Conservation (phyloP, 768 basidiomycete species). For the Inosperma sp. region DNA sequence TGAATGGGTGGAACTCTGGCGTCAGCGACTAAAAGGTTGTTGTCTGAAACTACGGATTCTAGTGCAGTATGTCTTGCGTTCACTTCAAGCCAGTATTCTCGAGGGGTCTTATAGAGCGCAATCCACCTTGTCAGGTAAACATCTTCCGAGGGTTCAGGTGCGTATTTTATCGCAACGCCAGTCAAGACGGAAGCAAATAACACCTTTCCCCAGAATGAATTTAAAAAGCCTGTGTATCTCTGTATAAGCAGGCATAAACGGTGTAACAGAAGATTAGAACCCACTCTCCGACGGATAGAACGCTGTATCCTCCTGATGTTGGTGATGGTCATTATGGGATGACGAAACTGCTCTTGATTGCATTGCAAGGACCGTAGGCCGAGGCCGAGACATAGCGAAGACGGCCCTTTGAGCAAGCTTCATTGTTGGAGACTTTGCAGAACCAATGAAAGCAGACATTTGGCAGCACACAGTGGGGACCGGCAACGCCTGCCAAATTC, state of each 20-base stretch:
- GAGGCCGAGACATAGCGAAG: conserved; percentile 33
- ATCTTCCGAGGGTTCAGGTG: conserved; percentile 57
- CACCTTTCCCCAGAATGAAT: conserved; percentile 64
- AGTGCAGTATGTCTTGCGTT: conserved; percentile 55
- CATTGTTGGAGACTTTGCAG: conserved; percentile 37
- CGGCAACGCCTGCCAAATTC: too few relatives aligned
- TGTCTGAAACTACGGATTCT: conserved; percentile 40
- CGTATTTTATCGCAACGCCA: conserved; percentile 61
- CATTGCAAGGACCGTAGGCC: conserved; percentile 23
- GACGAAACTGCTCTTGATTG: conserved; percentile 44
- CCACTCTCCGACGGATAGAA: conserved; percentile 59
- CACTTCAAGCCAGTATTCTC: conserved; percentile 49
- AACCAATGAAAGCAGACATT: too few relatives aligned
- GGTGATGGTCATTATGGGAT: conserved; percentile 35
- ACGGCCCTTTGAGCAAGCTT: conserved; percentile 39
- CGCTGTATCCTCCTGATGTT: conserved; percentile 32
- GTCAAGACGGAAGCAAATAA: conserved; percentile 46
- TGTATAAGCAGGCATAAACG: neutral
- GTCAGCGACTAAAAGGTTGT: conserved; percentile 39
- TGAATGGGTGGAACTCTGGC: conserved; percentile 48
- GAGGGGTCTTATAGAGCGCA: conserved; percentile 49
- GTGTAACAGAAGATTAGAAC: conserved; percentile 14
- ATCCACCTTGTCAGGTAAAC: conserved; percentile 66
- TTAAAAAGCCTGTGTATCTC: conserved; percentile 49
- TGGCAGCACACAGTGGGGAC: too few relatives aligned